Base-by-base conservation (phyloP, 805 yeast genomes). In the Suhomyces canberraensis region DNA sequence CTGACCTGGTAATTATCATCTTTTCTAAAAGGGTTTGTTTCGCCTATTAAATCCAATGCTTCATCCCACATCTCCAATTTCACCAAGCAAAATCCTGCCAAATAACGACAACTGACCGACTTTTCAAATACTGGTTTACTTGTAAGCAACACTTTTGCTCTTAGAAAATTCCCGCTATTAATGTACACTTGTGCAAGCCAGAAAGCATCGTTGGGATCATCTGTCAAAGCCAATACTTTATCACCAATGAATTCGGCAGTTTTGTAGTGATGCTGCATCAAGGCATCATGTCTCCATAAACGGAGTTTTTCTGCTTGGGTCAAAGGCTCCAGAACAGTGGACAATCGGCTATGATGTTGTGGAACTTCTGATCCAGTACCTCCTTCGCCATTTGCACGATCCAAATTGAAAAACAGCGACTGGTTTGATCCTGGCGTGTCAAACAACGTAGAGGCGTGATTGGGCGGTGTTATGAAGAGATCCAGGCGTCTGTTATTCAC, bases 211-310 rank as follows among this genome's bases (percentile, higher is more conserved):
- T 83, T 86, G 11, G 96, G 84, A 53, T 90, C 96, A 41, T 74
- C 73, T 0, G 97, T 89, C 42, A 93, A 64, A 1, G 89, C 76
- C 28, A 87, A 71, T 6, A 93, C 86, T 51, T 90, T 91, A 62
- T 93, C 96, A 11, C 96, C 98, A 18, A 93, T 76, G 55, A 80
- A 88, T 50, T 84, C 91, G 0, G 98, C 97, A 0, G 97, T 87
- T 29, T 73, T 73, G 58, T 86, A 86, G 44, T 89, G 95, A 56
- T 90, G 97, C 50, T 90, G 95, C 82, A 84, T 80, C 39, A 84
- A 60, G 0, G 98, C 95, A 54, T 89, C 96, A 45, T 89, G 95
- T 32, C 98, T 68, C 98, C 98, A 93, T 19, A 86, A 66, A 31
- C 98, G 64, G 24, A 93, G 71, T 47, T 81, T 79, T 45, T 91